Evolutionary conservation across 106 monocot genomes (phyloP).

Genomic region (Allium sativum): DNA sequence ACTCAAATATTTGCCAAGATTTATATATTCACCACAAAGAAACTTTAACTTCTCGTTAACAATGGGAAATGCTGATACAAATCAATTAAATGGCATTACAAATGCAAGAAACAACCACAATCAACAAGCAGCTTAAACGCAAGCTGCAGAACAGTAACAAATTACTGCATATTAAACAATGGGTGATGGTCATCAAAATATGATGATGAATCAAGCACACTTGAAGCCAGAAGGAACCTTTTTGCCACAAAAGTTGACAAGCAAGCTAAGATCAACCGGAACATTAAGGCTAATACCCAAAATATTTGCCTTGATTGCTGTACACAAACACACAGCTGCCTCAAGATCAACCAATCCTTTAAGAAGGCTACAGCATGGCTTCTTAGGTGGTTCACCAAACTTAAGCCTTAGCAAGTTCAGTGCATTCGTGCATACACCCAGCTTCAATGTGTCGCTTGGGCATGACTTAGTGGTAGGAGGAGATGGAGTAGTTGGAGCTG

Average conservation of each 20-base stretch:
- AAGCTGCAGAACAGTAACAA: no score
- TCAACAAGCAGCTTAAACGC: no score
- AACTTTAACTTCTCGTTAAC: no score
- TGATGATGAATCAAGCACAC: conserved; percentile 7
- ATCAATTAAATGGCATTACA: no score
- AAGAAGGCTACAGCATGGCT: conserved; percentile 12
- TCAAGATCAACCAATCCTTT: conserved; percentile 11
- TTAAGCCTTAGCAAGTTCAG: conserved; percentile 1
- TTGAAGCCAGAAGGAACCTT: conserved; percentile 7
- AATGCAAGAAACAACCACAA: no score
- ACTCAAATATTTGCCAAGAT: no score
- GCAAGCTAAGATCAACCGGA: conserved; percentile 14
- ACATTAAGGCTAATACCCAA: conserved; percentile 8
- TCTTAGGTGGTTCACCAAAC: conserved; percentile 7
- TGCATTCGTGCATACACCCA: conserved; percentile 11
- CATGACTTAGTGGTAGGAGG: background rate
- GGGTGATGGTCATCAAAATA: background rate
- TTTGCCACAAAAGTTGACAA: conserved; percentile 14
- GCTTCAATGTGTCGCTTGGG: conserved; percentile 10
- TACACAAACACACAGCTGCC: conserved; percentile 14
- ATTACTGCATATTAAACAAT: no score
- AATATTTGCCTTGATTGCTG: conserved; percentile 9
- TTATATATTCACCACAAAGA: no score
- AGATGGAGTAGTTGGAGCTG: background rate
- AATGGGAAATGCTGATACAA: no score